These are phyloP conservation scores for Tolypocladium ophioglossoides DNA, from an alignment of 2,329 filamentous ascomycete genomes.

Conservation along the genomic window DNA sequence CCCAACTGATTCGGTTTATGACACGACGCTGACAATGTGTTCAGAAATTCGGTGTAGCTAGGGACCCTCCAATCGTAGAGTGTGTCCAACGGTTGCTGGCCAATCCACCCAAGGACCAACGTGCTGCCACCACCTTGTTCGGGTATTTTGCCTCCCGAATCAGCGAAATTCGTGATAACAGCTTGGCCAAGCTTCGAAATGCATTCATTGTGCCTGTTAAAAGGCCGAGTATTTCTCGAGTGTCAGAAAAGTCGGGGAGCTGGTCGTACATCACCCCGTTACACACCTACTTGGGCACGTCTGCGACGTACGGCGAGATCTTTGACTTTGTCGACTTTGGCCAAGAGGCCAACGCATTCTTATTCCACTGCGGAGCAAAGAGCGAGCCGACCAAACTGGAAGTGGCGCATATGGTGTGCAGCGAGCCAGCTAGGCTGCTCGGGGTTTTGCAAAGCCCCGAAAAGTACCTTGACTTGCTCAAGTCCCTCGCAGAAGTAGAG, in stretches of 20 bases:
- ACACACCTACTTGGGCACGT: constrained; percentile 69
- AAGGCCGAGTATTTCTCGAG: constrained; percentile 16
- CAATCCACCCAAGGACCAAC: constrained; percentile 56
- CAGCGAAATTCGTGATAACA: constrained; percentile 56
- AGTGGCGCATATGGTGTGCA: constrained; percentile 72
- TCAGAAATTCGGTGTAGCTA: constrained; percentile 72
- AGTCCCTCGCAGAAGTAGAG: constrained; percentile 67
- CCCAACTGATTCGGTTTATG: not conserved
- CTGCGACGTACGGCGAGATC: constrained; percentile 66
- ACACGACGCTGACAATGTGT: constrained; percentile 2
- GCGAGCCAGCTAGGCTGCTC: constrained; percentile 72
- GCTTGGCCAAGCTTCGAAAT: constrained; percentile 49
- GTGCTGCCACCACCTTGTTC: constrained; percentile 63
- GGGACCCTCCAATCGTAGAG: constrained; percentile 66
- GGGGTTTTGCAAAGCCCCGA: constrained; percentile 70
- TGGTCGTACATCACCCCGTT: constrained; percentile 48
- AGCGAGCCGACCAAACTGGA: constrained; percentile 81
- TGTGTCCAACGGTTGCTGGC: constrained; percentile 66
- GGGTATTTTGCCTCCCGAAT: constrained; percentile 73
- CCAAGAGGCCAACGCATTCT: constrained; percentile 72
- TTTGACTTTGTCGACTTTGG: constrained; percentile 98
- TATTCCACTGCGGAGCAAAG: constrained; percentile 83
- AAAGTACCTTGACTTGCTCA: constrained; percentile 76
- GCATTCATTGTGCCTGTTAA: constrained; percentile 63
- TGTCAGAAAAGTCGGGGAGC: constrained; percentile 28